phyloP scores from a whole-genome alignment of 1,284 basidiomycete genomes.

The Prillingera fragicola region DNA sequence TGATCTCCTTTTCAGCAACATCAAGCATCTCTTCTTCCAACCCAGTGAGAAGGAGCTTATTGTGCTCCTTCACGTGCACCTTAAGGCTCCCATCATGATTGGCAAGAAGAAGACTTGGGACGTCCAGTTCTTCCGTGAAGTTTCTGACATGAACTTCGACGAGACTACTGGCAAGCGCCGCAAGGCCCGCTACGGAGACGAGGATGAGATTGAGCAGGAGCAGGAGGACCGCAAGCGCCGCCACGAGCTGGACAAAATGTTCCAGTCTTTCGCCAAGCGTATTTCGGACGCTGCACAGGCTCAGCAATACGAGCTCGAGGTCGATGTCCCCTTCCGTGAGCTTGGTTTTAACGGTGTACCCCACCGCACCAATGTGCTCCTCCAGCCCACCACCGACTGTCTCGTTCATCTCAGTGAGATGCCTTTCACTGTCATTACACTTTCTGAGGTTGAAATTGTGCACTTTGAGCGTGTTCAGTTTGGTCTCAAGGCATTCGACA shows the following conservation, averaged over 20 bases:
- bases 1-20: conserved; percentile 91
- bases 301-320: conserved; percentile 72
- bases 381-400: conserved; percentile 96
- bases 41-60: conserved; percentile 95
- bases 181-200: conserved; percentile 94
- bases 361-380: conserved; percentile 85
- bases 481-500: conserved; percentile 92
- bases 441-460: conserved; percentile 91
- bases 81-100: conserved; percentile 95
- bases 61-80: conserved; percentile 88
- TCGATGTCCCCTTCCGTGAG: conserved; percentile 96
- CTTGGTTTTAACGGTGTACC: conserved; percentile 97
- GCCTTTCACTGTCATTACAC: conserved; percentile 92
- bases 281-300: conserved; percentile 73
- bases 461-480: conserved; percentile 97
- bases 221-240: conserved; percentile 91
- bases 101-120: conserved; percentile 98
- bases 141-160: conserved; percentile 95
- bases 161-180: conserved; percentile 92
- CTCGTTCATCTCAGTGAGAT: conserved; percentile 91
- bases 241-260: conserved; percentile 87
- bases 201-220: conserved; percentile 98
- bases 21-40: conserved; percentile 99
- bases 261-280: conserved; percentile 89
- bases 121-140: conserved; percentile 97